These are phyloP conservation scores for Cnidoscolus chayamansa DNA, from an alignment of 441 rosid genomes.

Conservation along the genomic window DNA sequence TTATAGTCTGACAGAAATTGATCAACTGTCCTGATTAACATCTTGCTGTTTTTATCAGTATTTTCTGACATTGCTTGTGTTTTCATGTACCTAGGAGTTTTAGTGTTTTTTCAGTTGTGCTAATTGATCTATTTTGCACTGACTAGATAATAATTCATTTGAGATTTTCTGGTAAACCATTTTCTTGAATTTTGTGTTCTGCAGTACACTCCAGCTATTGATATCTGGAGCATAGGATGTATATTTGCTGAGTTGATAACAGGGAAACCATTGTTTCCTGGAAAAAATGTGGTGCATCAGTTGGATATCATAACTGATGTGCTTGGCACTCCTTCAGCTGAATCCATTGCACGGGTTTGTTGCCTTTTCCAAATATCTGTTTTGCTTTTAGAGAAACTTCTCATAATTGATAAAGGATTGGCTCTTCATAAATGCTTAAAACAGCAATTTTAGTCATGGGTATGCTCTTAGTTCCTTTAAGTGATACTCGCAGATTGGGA, in stretches of 20 bases:
- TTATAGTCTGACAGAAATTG: background rate
- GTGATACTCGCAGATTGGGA: constrained; percentile 63
- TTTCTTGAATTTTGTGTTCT: constrained; percentile 23
- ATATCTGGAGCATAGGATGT: constrained; percentile 99
- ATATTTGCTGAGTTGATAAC: constrained; percentile 92
- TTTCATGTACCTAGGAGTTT: background rate
- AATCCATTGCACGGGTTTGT: constrained; percentile 74
- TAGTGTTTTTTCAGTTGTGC: background rate
- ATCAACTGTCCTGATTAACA: background rate
- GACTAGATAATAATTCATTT: background rate
- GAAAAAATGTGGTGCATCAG: constrained; percentile 88
- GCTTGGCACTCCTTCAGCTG: constrained; percentile 85
- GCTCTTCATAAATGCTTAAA: constrained; percentile 10
- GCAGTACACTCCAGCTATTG: constrained; percentile 99
- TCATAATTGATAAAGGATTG: constrained; percentile 23
- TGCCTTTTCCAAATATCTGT: constrained; percentile 16
- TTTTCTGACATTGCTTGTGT: background rate
- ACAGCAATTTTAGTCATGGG: background rate
- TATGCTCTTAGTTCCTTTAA: constrained; percentile 26
- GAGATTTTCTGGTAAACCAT: constrained; percentile 16
- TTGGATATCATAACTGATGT: constrained; percentile 90
- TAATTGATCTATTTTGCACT: background rate
- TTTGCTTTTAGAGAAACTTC: constrained; percentile 24
- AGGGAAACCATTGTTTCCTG: constrained; percentile 90
- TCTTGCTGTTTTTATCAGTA: background rate